Evolutionary conservation across 2,329 filamentous ascomycete species (phyloP), one percentile per base, ranked within the genome.

Genomic region (Bipolaris cookei): DNA sequence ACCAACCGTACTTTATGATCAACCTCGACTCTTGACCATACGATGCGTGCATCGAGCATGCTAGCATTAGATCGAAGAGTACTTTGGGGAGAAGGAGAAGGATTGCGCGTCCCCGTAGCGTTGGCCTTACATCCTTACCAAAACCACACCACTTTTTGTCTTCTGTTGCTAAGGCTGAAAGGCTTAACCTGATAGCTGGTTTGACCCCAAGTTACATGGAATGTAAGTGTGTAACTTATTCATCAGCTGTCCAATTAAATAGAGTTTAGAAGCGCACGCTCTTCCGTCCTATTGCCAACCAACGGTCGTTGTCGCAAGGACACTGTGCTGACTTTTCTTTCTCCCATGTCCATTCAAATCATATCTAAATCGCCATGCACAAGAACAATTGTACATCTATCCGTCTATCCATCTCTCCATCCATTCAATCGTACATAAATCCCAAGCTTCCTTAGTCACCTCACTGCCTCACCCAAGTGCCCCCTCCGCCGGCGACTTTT

Each of bases 21-120:
- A 52, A 58, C 55, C 48, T 34, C 51, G 35, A 48, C 28, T 52
- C 56, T 61, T 58, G 55, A 61, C 51, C 54, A 67, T 67, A 48
- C 50, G 64, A 62, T 63, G 59, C 54, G 54, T 42, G 52, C 54
- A 70, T 70, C 66, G 65, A 65, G 54, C 41, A 54, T 59, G 59
- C 35, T 25, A 43, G 51, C 44, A 62, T 50, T 25, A 55, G 64
- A 70, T 70, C 64, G 67, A 51, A 30, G 28, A 30, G 3, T 13
- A 13, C 28, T 10, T 30, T 30, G 28, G 39, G 3, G 42, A 41
- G 52, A 38, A 35, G 47, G 18, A 38, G 37, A 48, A 41, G 47
- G 60, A 59, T 64, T 68, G 62, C 65, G 64, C 61, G 64, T 47
- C 63, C 60, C 28, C 58, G 8, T 25, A 34, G 25, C 14, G 30